Percentiles rank a stretch among this genome's conserved stretches.
These are phyloP conservation scores for Pyrenochaeta sp. DNA, from an alignment of 2,329 filamentous ascomycete species.

Conservation along the genomic window DNA sequence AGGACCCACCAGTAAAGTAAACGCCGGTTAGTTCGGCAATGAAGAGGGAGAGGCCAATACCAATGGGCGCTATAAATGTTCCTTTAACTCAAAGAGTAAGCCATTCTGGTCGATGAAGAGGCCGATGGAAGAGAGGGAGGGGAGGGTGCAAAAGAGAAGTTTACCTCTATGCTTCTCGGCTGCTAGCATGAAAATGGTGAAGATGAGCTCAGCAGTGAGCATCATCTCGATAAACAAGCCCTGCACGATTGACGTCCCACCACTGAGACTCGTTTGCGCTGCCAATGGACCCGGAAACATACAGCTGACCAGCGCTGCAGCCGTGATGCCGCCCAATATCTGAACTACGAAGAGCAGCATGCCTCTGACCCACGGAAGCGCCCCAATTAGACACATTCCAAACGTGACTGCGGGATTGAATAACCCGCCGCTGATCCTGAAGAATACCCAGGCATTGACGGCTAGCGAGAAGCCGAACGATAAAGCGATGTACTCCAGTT, in stretches of 20 bases:
- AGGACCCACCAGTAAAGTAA: slow-evolving; percentile 55
- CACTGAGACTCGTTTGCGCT: slow-evolving; percentile 31
- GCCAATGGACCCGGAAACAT: slow-evolving; percentile 41
- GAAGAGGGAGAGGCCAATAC: slow-evolving; percentile 75
- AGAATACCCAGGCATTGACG: slow-evolving; percentile 49
- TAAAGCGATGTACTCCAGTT: slow-evolving; percentile 46
- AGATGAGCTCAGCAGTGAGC: slow-evolving; percentile 45
- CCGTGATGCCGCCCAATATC: slow-evolving; percentile 28
- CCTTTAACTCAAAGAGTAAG: no score
- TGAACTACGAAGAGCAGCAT: slow-evolving; percentile 12
- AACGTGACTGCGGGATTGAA: slow-evolving; percentile 39
- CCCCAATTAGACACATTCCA: no score
- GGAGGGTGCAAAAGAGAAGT: no score
- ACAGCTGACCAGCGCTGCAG: slow-evolving; percentile 38
- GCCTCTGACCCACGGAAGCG: no score
- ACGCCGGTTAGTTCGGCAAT: slow-evolving; percentile 62
- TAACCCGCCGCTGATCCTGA: slow-evolving; percentile 45
- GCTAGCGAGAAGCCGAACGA: slow-evolving; percentile 45
- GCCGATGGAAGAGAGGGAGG: no score
- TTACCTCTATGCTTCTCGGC: slow-evolving; percentile 62
- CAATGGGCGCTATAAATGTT: slow-evolving; percentile 59
- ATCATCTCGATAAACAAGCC: slow-evolving; percentile 44
- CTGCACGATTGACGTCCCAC: slow-evolving; percentile 31
- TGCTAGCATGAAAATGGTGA: slow-evolving; percentile 64
- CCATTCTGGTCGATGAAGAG: no score